These are phyloP conservation scores for Ampelocalamus luodianensis DNA, from an alignment of 176 grass and related monocot species.

Conservation along the genomic window DNA sequence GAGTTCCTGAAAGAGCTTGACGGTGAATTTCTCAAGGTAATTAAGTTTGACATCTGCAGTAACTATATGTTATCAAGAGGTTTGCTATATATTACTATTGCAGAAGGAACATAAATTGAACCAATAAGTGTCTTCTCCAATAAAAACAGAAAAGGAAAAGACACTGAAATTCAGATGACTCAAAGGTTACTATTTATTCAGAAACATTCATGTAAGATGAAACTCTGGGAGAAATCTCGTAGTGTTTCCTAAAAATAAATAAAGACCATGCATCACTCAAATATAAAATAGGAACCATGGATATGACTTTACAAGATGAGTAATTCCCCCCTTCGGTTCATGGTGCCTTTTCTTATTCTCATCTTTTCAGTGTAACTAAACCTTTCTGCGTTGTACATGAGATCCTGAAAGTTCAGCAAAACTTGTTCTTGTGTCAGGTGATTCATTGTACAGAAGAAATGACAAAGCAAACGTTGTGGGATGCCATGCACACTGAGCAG, in stretches of 20 bases:
- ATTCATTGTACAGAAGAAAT: slow-evolving; percentile 96
- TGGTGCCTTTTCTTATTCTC: slow-evolving; percentile 1
- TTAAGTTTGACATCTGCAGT: background rate
- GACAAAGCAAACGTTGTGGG: slow-evolving; percentile 78
- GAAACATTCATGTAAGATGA: slow-evolving; percentile 2
- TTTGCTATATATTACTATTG: slow-evolving; percentile 4
- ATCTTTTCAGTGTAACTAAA: background rate
- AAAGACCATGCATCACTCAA: background rate
- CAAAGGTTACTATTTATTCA: slow-evolving; percentile 11
- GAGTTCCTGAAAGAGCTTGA: slow-evolving; percentile 81
- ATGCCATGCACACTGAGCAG: slow-evolving; percentile 84
- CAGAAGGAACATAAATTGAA: slow-evolving; percentile 6
- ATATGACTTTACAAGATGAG: background rate
- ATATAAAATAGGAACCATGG: background rate
- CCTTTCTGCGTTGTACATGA: background rate
- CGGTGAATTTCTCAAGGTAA: slow-evolving; percentile 94
- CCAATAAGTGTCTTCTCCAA: background rate
- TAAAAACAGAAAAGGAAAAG: background rate
- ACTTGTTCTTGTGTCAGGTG: slow-evolving; percentile 51
- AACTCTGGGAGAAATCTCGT: background rate
- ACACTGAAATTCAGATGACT: background rate
- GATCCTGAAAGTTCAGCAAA: slow-evolving; percentile 27
- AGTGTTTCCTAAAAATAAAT: background rate
- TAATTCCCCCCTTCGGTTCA: background rate
- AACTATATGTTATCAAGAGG: background rate